phyloP scores from a whole-genome alignment of 176 grass and related monocot genomes.

The Rhipidocladum racemiflorum region DNA sequence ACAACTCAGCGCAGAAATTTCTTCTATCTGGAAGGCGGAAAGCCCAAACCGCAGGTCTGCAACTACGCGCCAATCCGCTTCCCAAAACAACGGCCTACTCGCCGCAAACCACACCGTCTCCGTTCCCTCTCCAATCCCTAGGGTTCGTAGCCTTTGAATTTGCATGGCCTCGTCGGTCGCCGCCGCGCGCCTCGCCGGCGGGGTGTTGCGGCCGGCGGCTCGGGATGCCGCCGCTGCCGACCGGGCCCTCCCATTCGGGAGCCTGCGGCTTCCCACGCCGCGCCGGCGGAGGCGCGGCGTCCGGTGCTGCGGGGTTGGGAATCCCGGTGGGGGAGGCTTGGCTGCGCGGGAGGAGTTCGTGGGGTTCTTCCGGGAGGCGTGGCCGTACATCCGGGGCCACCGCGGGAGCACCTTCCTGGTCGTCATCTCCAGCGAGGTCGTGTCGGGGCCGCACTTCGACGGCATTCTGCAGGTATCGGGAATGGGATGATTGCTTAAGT shows the following conservation, averaged over 20 bases:
- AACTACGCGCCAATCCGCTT: not conserved
- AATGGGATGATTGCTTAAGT: not conserved
- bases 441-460: slow-evolving; percentile 58
- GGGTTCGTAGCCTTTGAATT: not conserved
- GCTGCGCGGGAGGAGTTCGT: slow-evolving; percentile 55
- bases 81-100: not conserved
- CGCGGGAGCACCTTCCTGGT: slow-evolving; percentile 80
- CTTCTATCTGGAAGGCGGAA: too few relatives aligned
- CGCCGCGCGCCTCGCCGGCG: slow-evolving; percentile 25
- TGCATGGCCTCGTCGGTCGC: slow-evolving; percentile 24
- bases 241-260: not conserved
- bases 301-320: slow-evolving; percentile 32
- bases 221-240: too few relatives aligned
- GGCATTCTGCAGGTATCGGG: slow-evolving; percentile 66
- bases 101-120: not conserved
- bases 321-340: not conserved
- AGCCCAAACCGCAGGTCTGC: not conserved
- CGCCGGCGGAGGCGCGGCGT: slow-evolving; percentile 6
- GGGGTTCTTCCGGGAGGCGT: slow-evolving; percentile 73
- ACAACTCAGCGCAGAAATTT: too few relatives aligned
- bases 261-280: not conserved
- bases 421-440: slow-evolving; percentile 80
- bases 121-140: not conserved
- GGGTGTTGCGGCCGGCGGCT: not conserved
- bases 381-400: slow-evolving; percentile 84